phyloP scores from a whole-genome alignment of 1,284 basidiomycete species.

The Leccinum olivaceoglutinosum region DNA sequence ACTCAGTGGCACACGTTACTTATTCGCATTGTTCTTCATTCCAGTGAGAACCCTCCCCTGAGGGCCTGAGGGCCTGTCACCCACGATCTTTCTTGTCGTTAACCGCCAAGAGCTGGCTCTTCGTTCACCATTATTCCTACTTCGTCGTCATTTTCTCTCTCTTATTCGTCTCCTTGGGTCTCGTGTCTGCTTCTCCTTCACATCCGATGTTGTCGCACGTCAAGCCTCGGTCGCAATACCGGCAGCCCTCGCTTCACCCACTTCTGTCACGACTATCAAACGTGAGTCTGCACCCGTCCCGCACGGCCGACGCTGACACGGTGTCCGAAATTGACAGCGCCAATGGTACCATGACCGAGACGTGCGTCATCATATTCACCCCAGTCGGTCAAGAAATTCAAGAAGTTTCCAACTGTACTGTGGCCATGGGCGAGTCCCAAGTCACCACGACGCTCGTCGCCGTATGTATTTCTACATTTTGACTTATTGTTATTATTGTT shows the following conservation, averaged over 20 bases:
- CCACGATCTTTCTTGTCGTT: neutral
- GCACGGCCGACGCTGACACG: neutral
- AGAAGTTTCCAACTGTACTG: conserved; percentile 54
- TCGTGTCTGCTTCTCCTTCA: conserved; percentile 24
- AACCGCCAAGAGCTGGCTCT: conserved; percentile 31
- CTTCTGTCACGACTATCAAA: conserved; percentile 27
- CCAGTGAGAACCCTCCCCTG: neutral
- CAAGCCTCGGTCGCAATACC: conserved; percentile 22
- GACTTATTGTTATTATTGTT: neutral
- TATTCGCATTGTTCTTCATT: neutral
- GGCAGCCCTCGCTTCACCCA: conserved; percentile 23
- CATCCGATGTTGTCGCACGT: conserved; percentile 14
- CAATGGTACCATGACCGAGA: conserved; percentile 53
- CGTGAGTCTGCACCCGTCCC: conserved; percentile 17
- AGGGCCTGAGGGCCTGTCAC: neutral
- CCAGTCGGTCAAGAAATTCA: conserved; percentile 52
- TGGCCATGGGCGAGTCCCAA: conserved; percentile 28
- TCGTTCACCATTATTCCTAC: conserved; percentile 16
- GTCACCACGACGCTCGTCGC: conserved; percentile 1
- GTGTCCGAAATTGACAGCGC: conserved; percentile 17
- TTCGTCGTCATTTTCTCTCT: conserved; percentile 18
- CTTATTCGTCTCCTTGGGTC: conserved; percentile 9
- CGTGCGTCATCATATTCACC: conserved; percentile 58
- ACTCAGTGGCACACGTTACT: too few species aligned
- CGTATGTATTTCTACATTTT: neutral